Percentiles rank a stretch among this genome's conserved stretches.
Evolutionary conservation across 257 asterid genomes (phyloP).

Genomic region (Lycium ferocissimum): DNA sequence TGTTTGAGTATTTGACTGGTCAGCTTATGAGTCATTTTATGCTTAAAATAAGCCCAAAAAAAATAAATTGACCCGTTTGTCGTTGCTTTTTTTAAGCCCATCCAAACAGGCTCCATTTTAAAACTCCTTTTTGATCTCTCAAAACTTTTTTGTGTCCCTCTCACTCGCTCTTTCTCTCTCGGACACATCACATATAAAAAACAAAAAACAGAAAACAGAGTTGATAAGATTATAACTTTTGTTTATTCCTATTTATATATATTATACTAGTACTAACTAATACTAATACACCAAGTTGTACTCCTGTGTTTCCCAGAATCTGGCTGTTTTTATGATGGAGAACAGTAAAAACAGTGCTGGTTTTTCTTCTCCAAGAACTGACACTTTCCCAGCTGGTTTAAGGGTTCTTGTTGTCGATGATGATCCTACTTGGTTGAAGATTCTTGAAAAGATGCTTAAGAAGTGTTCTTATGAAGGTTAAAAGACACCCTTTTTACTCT

Average conservation of each 20-base stretch:
- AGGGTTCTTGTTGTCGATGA: slow-evolving; percentile 96
- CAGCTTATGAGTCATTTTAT: too few relatives aligned
- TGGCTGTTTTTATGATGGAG: slow-evolving; percentile 52
- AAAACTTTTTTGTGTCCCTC: background rate
- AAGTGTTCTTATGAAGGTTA: slow-evolving; percentile 92
- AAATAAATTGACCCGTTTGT: too few relatives aligned
- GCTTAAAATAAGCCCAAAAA: too few relatives aligned
- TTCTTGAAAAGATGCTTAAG: slow-evolving; percentile 97
- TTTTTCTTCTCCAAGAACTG: slow-evolving; percentile 70
- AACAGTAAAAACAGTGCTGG: slow-evolving; percentile 40
- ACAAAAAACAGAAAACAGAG: background rate
- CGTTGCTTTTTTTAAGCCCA: too few relatives aligned
- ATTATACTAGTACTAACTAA: background rate
- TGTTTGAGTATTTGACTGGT: too few relatives aligned
- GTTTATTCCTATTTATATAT: background rate
- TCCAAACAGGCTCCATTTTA: too few relatives aligned
- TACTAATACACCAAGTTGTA: background rate
- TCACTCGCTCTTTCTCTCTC: background rate
- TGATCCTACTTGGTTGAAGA: slow-evolving; percentile 97
- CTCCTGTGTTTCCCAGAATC: background rate
- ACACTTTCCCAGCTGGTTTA: slow-evolving; percentile 84
- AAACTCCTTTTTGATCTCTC: background rate
- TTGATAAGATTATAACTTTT: slow-evolving; percentile 18
- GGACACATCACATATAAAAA: background rate
- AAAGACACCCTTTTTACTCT: background rate